These are phyloP conservation scores for Boletus reticuloceps DNA, from an alignment of 768 basidiomycete genomes.

Conservation along the genomic window DNA sequence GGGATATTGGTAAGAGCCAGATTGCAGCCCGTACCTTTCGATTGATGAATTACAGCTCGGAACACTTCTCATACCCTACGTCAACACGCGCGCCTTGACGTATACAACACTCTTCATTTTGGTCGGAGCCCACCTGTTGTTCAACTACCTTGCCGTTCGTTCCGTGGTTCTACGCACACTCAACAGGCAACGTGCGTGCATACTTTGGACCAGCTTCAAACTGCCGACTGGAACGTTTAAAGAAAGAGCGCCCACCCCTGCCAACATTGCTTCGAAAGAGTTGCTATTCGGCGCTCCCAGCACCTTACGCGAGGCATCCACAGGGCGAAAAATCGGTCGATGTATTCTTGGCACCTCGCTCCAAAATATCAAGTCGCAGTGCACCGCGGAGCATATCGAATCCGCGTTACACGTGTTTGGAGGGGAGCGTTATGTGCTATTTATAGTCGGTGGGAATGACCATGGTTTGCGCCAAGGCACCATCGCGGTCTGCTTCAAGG, in stretches of 20 bases:
- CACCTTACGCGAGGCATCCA: constrained; percentile 36
- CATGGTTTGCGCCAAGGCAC: not conserved
- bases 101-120: constrained; percentile 51
- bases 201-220: constrained; percentile 44
- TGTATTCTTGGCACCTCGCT: constrained; percentile 53
- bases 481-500: constrained; percentile 51
- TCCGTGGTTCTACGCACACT: constrained; percentile 55
- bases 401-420: constrained; percentile 40
- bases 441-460: constrained; percentile 33
- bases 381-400: constrained; percentile 13
- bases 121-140: constrained; percentile 49
- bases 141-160: constrained; percentile 62
- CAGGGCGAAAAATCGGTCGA: constrained; percentile 37
- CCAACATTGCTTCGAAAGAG: constrained; percentile 41
- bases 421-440: constrained; percentile 51
- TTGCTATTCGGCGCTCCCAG: constrained; percentile 42
- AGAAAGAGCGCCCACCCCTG: constrained; percentile 31
- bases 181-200: constrained; percentile 55
- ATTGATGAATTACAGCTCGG: constrained; percentile 44
- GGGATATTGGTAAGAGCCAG: constrained; percentile 59
- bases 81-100: constrained; percentile 47
- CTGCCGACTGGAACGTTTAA: constrained; percentile 4
- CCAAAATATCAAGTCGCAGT: constrained; percentile 17
- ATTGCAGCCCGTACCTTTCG: not conserved
- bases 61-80: constrained; percentile 53